Base-by-base conservation (phyloP, 169 alveolate genomes). In the Amoebophrya sp. region DNA sequence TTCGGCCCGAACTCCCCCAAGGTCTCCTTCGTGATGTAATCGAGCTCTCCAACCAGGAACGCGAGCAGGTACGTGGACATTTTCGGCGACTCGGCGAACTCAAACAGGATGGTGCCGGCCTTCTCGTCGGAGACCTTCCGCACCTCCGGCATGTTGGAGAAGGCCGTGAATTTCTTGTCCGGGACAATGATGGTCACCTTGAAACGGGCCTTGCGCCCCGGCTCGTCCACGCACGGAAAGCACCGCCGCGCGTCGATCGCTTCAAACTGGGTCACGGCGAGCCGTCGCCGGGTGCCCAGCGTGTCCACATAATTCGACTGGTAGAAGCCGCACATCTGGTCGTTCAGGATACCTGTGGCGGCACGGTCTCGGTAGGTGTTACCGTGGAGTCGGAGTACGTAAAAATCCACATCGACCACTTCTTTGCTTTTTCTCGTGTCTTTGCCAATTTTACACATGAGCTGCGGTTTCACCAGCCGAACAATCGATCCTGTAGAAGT, bases 141-240 rank as follows among this genome's bases (percentile, higher is more conserved):
- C 40, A 43, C 42, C 58, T 48, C 88, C n/a, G 88, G 88, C 88
- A 48, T 43, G 40, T 89, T 89, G 31, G 91, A 89, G 34, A 50
- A 45, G 7, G 88, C 88, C 88, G 0, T 0, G 38, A 29, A 29
- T 20, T 48, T 29, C 88, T 41, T 45, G 88, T 89, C 91, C 20
- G n/a, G n/a, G n/a, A 29, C 40, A n/a, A 42, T 38, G 31, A 89
- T 45, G 31, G 91, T 89, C 23, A 89, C 78, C 23, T 29, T 16
- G 48, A 89, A 89, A 0, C 18, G 23, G 15, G 91, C 91, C 70
- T 89, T 89, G 39, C 48, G 40, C 69, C 88, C 93, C 0, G 93
- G 93, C 89, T 92, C 93, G 38, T 92, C 93, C 88, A 91, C 67
- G 88, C 93, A 92, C 7, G 93, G 93, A 43, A 92, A 89, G 89